Evolutionary conservation across 2,329 filamentous ascomycete genomes (phyloP), one percentile per base, ranked within the genome.

Genomic region (Diplodia seriata): DNA sequence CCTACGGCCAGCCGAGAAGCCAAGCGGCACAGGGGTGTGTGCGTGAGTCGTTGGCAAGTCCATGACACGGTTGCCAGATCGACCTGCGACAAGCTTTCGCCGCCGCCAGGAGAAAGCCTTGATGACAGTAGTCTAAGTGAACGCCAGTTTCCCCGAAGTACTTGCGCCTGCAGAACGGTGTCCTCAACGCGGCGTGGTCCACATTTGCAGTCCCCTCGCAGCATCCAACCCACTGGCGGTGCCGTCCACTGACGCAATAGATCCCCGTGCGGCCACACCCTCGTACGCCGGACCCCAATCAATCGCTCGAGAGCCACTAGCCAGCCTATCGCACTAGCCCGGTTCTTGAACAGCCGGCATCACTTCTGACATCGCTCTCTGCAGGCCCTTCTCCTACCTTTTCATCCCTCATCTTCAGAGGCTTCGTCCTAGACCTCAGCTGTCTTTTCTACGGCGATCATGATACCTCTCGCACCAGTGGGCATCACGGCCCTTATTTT

Each of bases 401-500:
- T n/a, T 47, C 33, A 20, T 49, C 8, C 20, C 33, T 26, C 15
- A 5, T 12, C 20, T 47, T 5, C 55, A 47, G 7, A 29, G 4
- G 20, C 33, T 18, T 26, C 6, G 26, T 18, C 20, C 15, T 36
- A 23, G 53, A n/a, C 11, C 53, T 11, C 26, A n/a, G 9, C 23
- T 26, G 33, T 29, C n/a, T 50, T 51, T 38, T 15, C 12, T 23
- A 15, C 59, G 2, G 2, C 12, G 14, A 55, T 18, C 33, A 71
- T 71, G 70, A 66, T 76, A 14, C 73, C 78, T 23, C 73, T 81
- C 47, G 73, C 77, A 11, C 68, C 73, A 3, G 49, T 74, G 53
- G 78, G 79, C 68, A 96, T 96, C 86, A 85, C 94, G 68, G 85
- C 85, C 63, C 86, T 98, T 72, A 98, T 99, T 69, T 97, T 99